These are phyloP conservation scores for Hanseniaspora mollemarum DNA, from an alignment of 805 yeast genomes.

Conservation along the genomic window DNA sequence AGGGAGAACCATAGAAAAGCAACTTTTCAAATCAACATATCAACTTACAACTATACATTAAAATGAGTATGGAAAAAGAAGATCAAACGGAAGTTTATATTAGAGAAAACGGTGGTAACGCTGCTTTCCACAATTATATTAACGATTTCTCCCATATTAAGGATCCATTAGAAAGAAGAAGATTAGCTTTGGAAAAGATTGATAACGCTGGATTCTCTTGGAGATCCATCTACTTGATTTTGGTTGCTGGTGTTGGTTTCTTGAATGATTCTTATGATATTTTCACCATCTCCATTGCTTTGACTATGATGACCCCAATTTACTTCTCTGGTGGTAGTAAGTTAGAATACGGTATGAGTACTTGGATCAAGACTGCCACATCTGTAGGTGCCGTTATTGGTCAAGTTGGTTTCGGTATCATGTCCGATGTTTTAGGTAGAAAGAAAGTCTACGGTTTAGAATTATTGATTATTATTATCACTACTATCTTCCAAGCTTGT, in stretches of 20 bases:
- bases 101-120: constrained; percentile 60
- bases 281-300: constrained; percentile 75
- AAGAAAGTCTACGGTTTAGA: constrained; percentile 80
- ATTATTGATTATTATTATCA: constrained; percentile 69
- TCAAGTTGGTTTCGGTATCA: constrained; percentile 70
- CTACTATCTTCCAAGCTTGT: constrained; percentile 67
- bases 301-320: constrained; percentile 66
- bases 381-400: constrained; percentile 92
- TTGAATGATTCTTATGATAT: constrained; percentile 87
- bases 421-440: constrained; percentile 77
- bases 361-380: constrained; percentile 75
- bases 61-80: constrained; percentile 15
- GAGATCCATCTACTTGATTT: constrained; percentile 71
- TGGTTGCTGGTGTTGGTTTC: constrained; percentile 90
- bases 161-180: constrained; percentile 78
- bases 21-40: not conserved
- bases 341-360: constrained; percentile 60
- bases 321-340: constrained; percentile 44
- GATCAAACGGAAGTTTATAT: constrained; percentile 23
- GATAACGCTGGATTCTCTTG: constrained; percentile 70
- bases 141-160: constrained; percentile 71
- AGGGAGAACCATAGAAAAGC: not conserved
- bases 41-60: not conserved
- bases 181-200: constrained; percentile 72
- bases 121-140: constrained; percentile 73